These are phyloP conservation scores for Astraeus odoratus DNA, from an alignment of 768 basidiomycete genomes.

Conservation along the genomic window DNA sequence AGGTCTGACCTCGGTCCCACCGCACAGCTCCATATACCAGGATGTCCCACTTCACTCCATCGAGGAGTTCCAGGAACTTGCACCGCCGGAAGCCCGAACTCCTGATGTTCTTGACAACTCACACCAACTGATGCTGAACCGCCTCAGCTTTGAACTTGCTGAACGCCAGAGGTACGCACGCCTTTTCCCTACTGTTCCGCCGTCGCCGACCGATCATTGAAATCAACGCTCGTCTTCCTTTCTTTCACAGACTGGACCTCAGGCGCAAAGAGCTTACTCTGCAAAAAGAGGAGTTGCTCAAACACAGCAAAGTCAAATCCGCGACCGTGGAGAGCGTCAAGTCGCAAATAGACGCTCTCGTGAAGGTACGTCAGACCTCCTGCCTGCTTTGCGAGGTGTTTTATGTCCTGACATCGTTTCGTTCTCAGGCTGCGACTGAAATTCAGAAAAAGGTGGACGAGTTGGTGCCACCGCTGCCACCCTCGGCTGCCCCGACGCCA, in stretches of 20 bases:
- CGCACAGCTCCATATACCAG: constrained; percentile 75
- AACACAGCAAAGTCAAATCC: constrained; percentile 69
- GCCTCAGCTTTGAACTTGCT: constrained; percentile 78
- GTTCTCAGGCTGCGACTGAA: constrained; percentile 55
- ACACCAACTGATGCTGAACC: constrained; percentile 83
- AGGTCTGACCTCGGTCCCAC: constrained; percentile 2
- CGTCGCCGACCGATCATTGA: background rate
- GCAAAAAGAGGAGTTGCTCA: constrained; percentile 74
- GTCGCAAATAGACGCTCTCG: constrained; percentile 64
- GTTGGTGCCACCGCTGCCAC: constrained; percentile 43
- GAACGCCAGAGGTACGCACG: constrained; percentile 74
- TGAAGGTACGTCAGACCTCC: constrained; percentile 46
- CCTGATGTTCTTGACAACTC: constrained; percentile 56
- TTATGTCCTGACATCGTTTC: constrained; percentile 8
- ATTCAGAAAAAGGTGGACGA: constrained; percentile 73
- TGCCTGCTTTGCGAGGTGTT: constrained; percentile 2
- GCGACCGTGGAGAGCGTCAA: constrained; percentile 74
- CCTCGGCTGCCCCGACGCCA: constrained; percentile 22
- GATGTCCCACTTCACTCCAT: constrained; percentile 70
- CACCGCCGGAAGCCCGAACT: constrained; percentile 60
- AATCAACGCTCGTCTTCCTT: constrained; percentile 3
- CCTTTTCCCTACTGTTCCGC: background rate
- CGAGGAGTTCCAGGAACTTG: constrained; percentile 61
- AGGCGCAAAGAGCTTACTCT: constrained; percentile 59
- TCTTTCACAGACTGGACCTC: constrained; percentile 57